These are phyloP conservation scores for Leishmania braziliensis DNA, from an alignment of 208 protist species.

Conservation along the genomic window DNA sequence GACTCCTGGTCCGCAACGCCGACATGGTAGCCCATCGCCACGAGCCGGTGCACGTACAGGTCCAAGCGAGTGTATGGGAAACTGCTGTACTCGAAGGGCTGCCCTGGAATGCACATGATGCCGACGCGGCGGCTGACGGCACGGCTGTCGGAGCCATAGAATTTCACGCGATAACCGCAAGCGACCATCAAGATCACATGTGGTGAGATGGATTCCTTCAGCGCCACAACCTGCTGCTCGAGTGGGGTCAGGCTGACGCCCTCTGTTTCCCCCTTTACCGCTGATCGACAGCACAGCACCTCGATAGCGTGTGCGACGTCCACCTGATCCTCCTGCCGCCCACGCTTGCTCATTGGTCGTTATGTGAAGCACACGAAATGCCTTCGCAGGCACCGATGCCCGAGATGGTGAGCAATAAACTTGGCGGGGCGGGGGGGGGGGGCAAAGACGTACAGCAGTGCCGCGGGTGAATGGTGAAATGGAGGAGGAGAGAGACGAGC, in stretches of 20 bases:
- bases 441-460: not conserved
- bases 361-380: slow-evolving; percentile 7
- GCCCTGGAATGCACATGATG: slow-evolving; percentile 82
- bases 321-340: slow-evolving; percentile 40
- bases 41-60: slow-evolving; percentile 83
- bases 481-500: not conserved
- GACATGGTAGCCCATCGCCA: slow-evolving; percentile 91
- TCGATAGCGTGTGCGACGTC: slow-evolving; percentile 62
- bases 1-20: slow-evolving; percentile 89
- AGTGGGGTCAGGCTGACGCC: slow-evolving; percentile 69
- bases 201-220: slow-evolving; percentile 54
- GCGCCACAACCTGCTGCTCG: slow-evolving; percentile 75
- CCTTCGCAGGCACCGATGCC: not conserved
- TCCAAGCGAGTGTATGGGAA: slow-evolving; percentile 77
- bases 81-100: slow-evolving; percentile 87
- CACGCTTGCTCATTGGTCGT: slow-evolving; percentile 57
- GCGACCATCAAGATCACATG: slow-evolving; percentile 83
- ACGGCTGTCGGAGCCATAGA: slow-evolving; percentile 85
- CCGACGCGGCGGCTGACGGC: slow-evolving; percentile 82
- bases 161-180: slow-evolving; percentile 86
- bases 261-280: slow-evolving; percentile 33
- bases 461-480: not conserved
- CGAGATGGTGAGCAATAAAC: too few species aligned
- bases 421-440: not conserved
- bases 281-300: slow-evolving; percentile 53